Base-by-base conservation (phyloP, 140 eudicot species). In the Stevia rebaudiana region DNA sequence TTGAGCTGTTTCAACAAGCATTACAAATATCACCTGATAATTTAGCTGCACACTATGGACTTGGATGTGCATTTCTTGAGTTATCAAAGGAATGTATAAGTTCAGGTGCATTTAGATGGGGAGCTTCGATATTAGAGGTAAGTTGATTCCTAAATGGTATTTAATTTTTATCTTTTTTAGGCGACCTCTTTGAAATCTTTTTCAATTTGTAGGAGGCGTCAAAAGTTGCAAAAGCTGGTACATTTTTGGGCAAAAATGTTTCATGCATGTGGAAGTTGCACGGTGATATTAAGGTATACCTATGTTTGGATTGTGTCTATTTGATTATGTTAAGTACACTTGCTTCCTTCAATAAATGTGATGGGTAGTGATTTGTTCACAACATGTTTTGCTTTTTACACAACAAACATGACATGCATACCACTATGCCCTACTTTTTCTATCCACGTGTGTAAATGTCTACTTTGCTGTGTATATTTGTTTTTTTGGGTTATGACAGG, bases 251-350 rank as follows among this genome's bases (percentile, higher is more conserved):
- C 24, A 80, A 95, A 66, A 88, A 81, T 74, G 61, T 80, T 35
- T 83, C 96, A 30, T 81, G 87, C 76, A 63, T 80, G 52, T 92
- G 98, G 98, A 92, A 92, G 86, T 83, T 92, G 76, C 96, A 77
- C 58, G 98, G 95, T 59, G 98, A 92, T 81, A 83, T 92, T 78
- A 89, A 92, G 96, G 98, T 92, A 80, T 19, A 43, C 53, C 41
- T 41, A 16, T 62, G 24, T 56, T 11, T 50, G 53, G 48, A 46
- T 6, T 67, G 51, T 53, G 42, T 37, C 43, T 23, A 31, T 30
- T 0, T 40, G 16, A 41, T 44, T 44, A 21, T 40, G 16, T 40
- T 19, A 36, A 35, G 41, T 50, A 49, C 10, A 25, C 31, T 47
- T 66, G 72, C 37, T 54, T 24, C 47, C 39, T 41, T 41, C 2